Conservation (phyloP, 1,284 basidiomycete species). For the Vanrija sp. region DNA sequence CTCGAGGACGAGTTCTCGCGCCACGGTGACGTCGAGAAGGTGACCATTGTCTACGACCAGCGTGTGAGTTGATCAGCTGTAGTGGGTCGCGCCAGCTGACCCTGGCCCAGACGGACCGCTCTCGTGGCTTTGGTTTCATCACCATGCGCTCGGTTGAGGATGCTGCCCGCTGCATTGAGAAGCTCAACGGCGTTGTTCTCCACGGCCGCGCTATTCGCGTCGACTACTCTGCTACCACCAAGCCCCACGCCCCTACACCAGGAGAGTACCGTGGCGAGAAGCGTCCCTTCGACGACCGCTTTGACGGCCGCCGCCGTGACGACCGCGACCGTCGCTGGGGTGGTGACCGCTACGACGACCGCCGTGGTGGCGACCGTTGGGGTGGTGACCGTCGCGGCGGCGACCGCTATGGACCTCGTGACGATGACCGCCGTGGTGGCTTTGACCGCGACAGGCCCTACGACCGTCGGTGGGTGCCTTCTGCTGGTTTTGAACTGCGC, state of each 20-base stretch:
- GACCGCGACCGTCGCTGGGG: conserved; percentile 49
- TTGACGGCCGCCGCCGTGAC: conserved; percentile 32
- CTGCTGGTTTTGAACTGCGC: not conserved
- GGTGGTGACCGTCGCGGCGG: conserved; percentile 44
- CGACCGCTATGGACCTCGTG: conserved; percentile 33
- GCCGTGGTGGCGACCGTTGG: conserved; percentile 21
- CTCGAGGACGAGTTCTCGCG: conserved; percentile 89
- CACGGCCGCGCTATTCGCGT: conserved; percentile 95
- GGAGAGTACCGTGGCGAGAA: conserved; percentile 96
- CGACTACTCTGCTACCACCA: conserved; percentile 90
- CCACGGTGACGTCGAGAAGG: conserved; percentile 88
- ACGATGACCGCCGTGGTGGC: conserved; percentile 34
- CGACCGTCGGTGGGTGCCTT: too few relatives aligned
- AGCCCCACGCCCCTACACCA: conserved; percentile 91
- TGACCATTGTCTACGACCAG: conserved; percentile 98
- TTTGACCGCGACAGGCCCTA: conserved; percentile 10
- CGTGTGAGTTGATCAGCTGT: conserved; percentile 59
- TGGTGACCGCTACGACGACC: conserved; percentile 20
- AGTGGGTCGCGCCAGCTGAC: not conserved
- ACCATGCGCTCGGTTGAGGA: conserved; percentile 85
- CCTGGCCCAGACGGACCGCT: conserved; percentile 73
- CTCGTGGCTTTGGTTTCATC: conserved; percentile 96
- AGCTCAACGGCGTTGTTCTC: conserved; percentile 87
- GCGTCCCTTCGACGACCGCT: conserved; percentile 55
- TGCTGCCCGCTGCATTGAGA: conserved; percentile 79